A percentile compares a stretch with the other conserved stretches of the same genome.
These are phyloP conservation scores for Beauveria pseudobassiana DNA, from an alignment of 2,329 filamentous ascomycete species.

Conservation along the genomic window DNA sequence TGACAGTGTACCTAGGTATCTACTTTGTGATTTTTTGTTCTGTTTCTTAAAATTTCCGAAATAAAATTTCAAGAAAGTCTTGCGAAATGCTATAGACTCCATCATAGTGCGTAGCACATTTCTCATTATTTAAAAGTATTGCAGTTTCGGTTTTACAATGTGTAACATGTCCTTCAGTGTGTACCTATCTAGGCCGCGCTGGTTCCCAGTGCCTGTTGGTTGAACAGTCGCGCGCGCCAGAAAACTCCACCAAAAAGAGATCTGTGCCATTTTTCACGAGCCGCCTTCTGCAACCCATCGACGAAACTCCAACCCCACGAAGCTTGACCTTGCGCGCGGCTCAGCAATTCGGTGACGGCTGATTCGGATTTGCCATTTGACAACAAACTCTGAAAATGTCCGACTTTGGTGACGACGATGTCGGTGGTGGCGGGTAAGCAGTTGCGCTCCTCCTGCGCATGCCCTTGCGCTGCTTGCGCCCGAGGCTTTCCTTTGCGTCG, in stretches of 20 bases:
- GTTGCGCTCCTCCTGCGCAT: background rate
- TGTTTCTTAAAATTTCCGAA: too few species aligned
- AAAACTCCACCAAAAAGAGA: conserved; percentile 18
- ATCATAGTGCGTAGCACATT: too few species aligned
- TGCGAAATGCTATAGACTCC: too few species aligned
- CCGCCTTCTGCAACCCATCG: background rate
- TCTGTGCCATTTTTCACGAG: conserved; percentile 24
- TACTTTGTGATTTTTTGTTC: too few species aligned
- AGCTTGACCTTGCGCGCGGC: background rate
- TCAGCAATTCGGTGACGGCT: conserved; percentile 9
- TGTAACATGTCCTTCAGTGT: too few species aligned
- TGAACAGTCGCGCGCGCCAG: conserved; percentile 24
- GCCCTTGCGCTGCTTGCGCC: conserved; percentile 7
- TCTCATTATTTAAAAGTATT: too few species aligned
- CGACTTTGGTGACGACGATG: conserved; percentile 63
- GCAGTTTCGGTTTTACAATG: too few species aligned
- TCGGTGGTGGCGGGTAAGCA: conserved; percentile 49
- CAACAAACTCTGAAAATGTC: conserved; percentile 47
- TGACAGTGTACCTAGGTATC: too few species aligned
- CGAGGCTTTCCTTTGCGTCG: background rate
- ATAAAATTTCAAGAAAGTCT: too few species aligned
- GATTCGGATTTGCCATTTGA: background rate
- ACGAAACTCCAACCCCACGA: background rate
- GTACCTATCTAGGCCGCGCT: too few species aligned
- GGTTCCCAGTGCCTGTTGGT: background rate